phyloP scores from a whole-genome alignment of 768 basidiomycete genomes.

The Phlebiopsis gigantea region DNA sequence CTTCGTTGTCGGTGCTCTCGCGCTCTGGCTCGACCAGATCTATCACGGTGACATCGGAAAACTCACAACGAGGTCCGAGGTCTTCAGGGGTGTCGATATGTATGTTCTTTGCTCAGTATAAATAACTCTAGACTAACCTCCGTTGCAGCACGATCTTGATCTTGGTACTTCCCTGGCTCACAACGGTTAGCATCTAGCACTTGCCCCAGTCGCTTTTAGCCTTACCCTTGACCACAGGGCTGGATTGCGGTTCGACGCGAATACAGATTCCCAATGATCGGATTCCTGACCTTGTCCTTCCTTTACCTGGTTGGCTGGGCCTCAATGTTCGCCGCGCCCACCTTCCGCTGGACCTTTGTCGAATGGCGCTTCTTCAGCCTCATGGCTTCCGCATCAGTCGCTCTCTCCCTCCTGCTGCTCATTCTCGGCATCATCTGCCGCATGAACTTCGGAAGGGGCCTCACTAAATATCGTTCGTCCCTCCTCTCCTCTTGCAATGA shows the following conservation, averaged over 20 bases:
- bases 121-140: not conserved
- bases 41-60: constrained; percentile 60
- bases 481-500: not conserved
- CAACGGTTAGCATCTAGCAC: constrained; percentile 35
- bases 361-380: constrained; percentile 73
- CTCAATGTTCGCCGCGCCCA: constrained; percentile 63
- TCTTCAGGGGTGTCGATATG: constrained; percentile 55
- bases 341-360: constrained; percentile 73
- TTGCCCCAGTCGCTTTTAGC: not conserved
- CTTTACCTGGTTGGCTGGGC: constrained; percentile 67
- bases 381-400: constrained; percentile 52
- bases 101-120: constrained; percentile 27
- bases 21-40: constrained; percentile 74
- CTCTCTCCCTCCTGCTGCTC: constrained; percentile 50
- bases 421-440: constrained; percentile 63
- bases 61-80: constrained; percentile 34
- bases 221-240: constrained; percentile 37
- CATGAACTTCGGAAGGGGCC: constrained; percentile 73
- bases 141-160: constrained; percentile 22
- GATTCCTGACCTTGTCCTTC: constrained; percentile 57
- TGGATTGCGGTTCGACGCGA: constrained; percentile 76
- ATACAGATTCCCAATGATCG: constrained; percentile 47
- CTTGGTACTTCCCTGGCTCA: constrained; percentile 69
- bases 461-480: constrained; percentile 41
- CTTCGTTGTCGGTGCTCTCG: constrained; percentile 67